A percentile compares a stretch with the other conserved stretches of the same genome.
Evolutionary conservation across 2,329 filamentous ascomycete genomes (phyloP).

Genomic region (Ceratocystis cubensis): DNA sequence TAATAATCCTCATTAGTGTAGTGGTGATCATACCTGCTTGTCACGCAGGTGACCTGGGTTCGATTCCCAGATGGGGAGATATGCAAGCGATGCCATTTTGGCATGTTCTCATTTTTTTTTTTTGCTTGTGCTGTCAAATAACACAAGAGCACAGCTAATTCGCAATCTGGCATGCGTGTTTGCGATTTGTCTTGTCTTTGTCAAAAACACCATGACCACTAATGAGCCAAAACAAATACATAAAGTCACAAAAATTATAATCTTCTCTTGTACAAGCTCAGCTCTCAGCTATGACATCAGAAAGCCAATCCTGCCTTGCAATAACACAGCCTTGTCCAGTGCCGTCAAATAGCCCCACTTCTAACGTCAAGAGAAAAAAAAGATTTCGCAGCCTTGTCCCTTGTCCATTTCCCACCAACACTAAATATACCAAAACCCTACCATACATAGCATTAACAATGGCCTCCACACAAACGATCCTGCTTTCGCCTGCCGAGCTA

Average conservation of each 20-base stretch:
- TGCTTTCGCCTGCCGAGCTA: conserved; percentile 89
- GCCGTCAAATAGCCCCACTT: conserved; percentile 9
- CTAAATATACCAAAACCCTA: background rate
- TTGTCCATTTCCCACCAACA: background rate
- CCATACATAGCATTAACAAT: conserved; percentile 31
- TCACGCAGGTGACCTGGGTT: conserved; percentile 21
- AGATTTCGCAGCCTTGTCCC: conserved; percentile 16
- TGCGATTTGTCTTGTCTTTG: background rate
- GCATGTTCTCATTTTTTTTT: background rate
- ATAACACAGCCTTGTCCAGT: conserved; percentile 14
- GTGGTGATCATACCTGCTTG: conserved; percentile 17
- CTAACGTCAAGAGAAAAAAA: conserved; percentile 16
- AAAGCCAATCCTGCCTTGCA: background rate
- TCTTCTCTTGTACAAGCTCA: background rate
- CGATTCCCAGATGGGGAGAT: conserved; percentile 19
- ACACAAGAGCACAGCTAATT: too few species aligned
- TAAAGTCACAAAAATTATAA: background rate
- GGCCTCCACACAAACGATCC: conserved; percentile 51
- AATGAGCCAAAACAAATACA: background rate
- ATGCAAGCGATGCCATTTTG: background rate
- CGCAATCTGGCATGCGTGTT: background rate
- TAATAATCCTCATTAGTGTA: conserved; percentile 10
- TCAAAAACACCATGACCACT: background rate
- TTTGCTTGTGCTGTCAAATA: background rate
- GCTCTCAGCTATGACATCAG: conserved; percentile 8